These are phyloP conservation scores for Schizonepeta tenuifolia DNA, from an alignment of 257 asterid species.

Conservation along the genomic window DNA sequence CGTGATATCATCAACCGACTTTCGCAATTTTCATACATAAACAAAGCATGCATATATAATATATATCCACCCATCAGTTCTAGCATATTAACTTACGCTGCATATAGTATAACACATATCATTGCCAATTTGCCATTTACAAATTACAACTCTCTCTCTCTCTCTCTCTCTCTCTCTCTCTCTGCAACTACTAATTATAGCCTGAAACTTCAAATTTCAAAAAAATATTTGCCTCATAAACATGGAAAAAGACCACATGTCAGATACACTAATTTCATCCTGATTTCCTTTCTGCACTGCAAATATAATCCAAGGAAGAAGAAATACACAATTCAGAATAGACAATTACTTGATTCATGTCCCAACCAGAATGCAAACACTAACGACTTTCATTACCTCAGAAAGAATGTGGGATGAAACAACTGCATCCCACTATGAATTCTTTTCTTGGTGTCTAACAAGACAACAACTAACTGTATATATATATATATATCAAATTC, in stretches of 20 bases:
- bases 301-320: conserved; percentile 33
- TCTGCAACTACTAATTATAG: conserved; percentile 11
- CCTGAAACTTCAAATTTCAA: conserved; percentile 18
- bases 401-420: conserved; percentile 95
- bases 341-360: conserved; percentile 23
- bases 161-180: too few species aligned
- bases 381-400: conserved; percentile 58
- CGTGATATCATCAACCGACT: too few species aligned
- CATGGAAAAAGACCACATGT: conserved; percentile 84
- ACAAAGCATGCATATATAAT: too few species aligned
- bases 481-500: conserved; percentile 65
- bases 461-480: conserved; percentile 95
- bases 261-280: conserved; percentile 57
- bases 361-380: conserved; percentile 27
- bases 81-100: too few species aligned
- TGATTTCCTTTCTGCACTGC: conserved; percentile 54
- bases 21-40: too few species aligned
- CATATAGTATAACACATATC: too few species aligned
- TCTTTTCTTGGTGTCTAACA: conserved; percentile 91
- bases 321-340: conserved; percentile 26
- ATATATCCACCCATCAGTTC: too few species aligned
- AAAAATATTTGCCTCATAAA: conserved; percentile 72
- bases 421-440: conserved; percentile 96
- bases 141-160: too few species aligned
- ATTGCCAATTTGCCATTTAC: too few species aligned